Evolutionary conservation across 495 filamentous ascomycete species (phyloP), one percentile per base, ranked within the genome.

Genomic region (Talaromyces nanjingensis): DNA sequence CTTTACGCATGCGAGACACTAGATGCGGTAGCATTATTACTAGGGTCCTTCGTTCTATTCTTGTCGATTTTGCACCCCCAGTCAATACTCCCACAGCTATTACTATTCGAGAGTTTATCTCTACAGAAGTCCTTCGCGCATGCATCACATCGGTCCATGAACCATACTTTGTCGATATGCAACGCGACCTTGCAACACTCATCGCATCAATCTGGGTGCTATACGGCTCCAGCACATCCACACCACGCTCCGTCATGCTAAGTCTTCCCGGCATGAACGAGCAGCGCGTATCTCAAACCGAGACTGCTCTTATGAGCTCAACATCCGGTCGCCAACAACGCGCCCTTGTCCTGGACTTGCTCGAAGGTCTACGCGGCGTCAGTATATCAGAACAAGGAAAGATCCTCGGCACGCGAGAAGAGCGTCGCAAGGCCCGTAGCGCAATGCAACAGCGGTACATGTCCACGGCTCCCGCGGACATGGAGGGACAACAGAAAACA

Each of bases 311-410:
- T 68, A 77, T 67, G 77, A 87, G 65, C 76, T 96, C 54, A 82
- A 90, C 71, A 34, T 83, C 86, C 67, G 81, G 86, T 22, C 80
- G 92, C 9, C 87, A 90, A 67, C 91, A 96, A 72, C 82, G 96
- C 33, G 90, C 89, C 1, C 72, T 96, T 18, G 86, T 98, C 45
- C 76, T 98, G n/a, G 91, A 96, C 62, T 79, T 99, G 7, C 78
- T 99, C 14, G 87, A 92, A 64, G 87, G 91, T 45, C 75, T 98
- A 14, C 86, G 96, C 57, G 93, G 94, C 3, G 86, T 97, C 4
- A 92, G 91, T 65, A 90, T 99, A 62, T 89, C 91, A 20, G 94
- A 98, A 74, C 89, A 93, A 78, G 94, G 94, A 42, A 93, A 91
- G 74, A 84, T 98, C 16, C 66, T 81, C 45, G 74, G 77, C 49